These are phyloP conservation scores for Geopyxis carbonaria DNA, from an alignment of 495 filamentous ascomycete species.

Conservation along the genomic window DNA sequence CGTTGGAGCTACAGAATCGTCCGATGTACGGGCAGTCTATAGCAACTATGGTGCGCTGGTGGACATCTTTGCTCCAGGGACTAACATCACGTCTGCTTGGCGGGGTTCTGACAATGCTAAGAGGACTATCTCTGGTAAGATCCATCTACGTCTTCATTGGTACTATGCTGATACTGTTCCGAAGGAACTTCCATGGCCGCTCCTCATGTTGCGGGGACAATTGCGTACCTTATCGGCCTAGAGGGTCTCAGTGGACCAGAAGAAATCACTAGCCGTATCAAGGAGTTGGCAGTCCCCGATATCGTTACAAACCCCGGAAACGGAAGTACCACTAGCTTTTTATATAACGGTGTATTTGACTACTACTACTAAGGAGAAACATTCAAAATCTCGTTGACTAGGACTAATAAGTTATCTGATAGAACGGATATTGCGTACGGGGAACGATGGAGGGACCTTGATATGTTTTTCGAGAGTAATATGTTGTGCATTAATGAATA, in stretches of 20 bases:
- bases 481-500: too few species aligned
- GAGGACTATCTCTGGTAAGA: constrained; percentile 29
- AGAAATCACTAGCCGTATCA: constrained; percentile 24
- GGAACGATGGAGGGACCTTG: too few species aligned
- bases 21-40: constrained; percentile 10
- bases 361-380: too few species aligned
- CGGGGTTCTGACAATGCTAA: constrained; percentile 13
- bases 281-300: constrained; percentile 21
- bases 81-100: constrained; percentile 27
- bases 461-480: too few species aligned
- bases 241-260: constrained; percentile 23
- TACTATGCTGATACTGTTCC: neutral
- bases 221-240: constrained; percentile 36
- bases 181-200: constrained; percentile 26
- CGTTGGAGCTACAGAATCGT: constrained; percentile 25
- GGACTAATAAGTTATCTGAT: too few species aligned
- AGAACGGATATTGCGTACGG: too few species aligned
- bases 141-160: constrained; percentile 31
- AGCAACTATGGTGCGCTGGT: constrained; percentile 19
- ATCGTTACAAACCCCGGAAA: neutral
- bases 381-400: too few species aligned
- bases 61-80: constrained; percentile 30
- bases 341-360: neutral
- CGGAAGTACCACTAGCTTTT: neutral
- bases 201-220: constrained; percentile 41